These are phyloP conservation scores for Fagopyrum tataricum DNA, from an alignment of 148 eudicot genomes.

Conservation along the genomic window DNA sequence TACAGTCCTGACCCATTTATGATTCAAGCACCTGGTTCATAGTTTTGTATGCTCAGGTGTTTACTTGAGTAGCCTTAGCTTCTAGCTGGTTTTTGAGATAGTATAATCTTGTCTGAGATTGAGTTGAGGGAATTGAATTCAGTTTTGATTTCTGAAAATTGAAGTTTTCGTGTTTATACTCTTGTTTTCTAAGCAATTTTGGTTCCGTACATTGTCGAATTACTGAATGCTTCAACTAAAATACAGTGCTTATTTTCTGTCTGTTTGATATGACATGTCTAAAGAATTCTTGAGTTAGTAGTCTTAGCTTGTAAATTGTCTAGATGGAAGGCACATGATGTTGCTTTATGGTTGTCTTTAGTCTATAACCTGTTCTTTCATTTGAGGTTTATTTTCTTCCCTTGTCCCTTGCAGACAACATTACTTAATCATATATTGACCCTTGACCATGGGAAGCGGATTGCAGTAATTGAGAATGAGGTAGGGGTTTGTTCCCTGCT, in stretches of 20 bases:
- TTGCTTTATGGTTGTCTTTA: background rate
- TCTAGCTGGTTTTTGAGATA: background rate
- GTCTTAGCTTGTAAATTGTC: background rate
- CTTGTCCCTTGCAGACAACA: conserved; percentile 55
- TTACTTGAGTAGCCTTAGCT: background rate
- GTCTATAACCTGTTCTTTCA: background rate
- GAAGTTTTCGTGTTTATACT: too few species aligned
- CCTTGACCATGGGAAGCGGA: conserved; percentile 44
- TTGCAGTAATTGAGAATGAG: conserved; percentile 50
- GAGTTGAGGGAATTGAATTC: too few species aligned
- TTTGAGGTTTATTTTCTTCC: background rate
- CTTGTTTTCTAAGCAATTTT: too few species aligned
- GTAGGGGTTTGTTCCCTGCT: conserved; percentile 15
- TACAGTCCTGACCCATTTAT: background rate
- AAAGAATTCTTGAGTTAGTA: background rate
- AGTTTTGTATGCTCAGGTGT: background rate
- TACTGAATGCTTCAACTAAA: background rate
- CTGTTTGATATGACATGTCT: background rate
- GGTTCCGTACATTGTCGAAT: background rate
- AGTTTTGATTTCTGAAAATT: too few species aligned
- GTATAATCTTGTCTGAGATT: too few species aligned
- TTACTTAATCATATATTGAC: conserved; percentile 49
- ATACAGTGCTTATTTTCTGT: background rate
- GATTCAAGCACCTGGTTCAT: background rate
- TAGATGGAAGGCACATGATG: background rate